Percentiles rank a stretch among this genome's conserved stretches.
phyloP scores from a whole-genome alignment of 192 early-diverging fungal genomes.

The Coemansia sp. region DNA sequence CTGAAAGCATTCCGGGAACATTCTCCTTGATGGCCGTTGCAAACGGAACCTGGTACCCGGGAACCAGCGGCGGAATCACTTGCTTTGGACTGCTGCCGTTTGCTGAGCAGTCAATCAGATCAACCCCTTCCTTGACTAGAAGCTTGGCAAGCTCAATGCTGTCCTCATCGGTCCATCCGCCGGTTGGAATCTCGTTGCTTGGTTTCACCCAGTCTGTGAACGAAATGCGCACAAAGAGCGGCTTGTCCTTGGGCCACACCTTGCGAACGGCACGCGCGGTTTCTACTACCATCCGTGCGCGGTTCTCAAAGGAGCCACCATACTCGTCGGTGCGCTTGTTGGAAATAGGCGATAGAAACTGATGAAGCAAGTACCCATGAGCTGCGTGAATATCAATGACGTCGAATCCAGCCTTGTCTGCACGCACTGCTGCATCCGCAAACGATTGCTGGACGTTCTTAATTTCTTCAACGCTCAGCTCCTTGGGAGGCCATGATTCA shows the following conservation, averaged over 20 bases:
- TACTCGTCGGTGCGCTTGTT: constrained; percentile 51
- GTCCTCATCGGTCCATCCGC: constrained; percentile 63
- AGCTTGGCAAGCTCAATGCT: no score
- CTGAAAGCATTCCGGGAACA: constrained; percentile 58
- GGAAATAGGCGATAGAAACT: constrained; percentile 75
- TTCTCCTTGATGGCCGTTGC: constrained; percentile 61
- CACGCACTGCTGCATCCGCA: constrained; percentile 25
- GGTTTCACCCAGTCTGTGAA: constrained; percentile 65
- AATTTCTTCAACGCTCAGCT: constrained; percentile 71
- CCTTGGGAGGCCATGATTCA: constrained; percentile 29
- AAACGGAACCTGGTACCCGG: constrained; percentile 73
- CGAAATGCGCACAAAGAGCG: constrained; percentile 59
- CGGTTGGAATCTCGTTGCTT: constrained; percentile 41
- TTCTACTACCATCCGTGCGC: constrained; percentile 74
- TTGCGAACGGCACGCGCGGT: constrained; percentile 60
- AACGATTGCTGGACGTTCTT: constrained; percentile 62
- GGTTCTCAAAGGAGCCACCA: constrained; percentile 89
- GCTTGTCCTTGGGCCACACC: constrained; percentile 66
- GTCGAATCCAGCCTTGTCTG: constrained; percentile 52
- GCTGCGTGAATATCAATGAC: constrained; percentile 87
- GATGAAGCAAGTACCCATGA: constrained; percentile 84
- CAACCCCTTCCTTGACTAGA: no score
- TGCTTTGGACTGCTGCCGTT: constrained; percentile 65
- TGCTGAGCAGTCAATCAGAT: constrained; percentile 16
- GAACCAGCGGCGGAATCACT: constrained; percentile 44